A percentile compares a stretch with the other conserved stretches of the same genome.
These are phyloP conservation scores for Escovopsis sp. DNA, from an alignment of 2,329 filamentous ascomycete genomes.

Conservation along the genomic window DNA sequence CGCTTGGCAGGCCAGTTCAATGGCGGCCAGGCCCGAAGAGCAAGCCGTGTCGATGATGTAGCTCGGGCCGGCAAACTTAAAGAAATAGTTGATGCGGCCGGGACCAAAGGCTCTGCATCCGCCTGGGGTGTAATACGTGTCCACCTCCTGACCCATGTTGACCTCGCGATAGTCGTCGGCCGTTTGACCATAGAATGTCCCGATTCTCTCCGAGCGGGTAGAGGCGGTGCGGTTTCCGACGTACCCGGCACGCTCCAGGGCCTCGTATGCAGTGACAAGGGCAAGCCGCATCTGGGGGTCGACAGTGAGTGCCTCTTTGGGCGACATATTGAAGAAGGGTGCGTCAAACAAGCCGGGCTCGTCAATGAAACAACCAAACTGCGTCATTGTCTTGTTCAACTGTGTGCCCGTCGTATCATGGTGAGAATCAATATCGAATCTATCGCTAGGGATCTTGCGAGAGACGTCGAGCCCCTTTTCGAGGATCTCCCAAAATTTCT, in stretches of 20 bases:
- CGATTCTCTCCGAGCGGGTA: background rate
- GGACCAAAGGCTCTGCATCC: background rate
- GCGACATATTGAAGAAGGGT: conserved; percentile 68
- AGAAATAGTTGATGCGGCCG: conserved; percentile 42
- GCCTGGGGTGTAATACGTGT: background rate
- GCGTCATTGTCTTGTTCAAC: conserved; percentile 52
- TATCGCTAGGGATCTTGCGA: conserved; percentile 41
- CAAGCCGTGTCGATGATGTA: conserved; percentile 62
- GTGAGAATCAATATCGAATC: conserved; percentile 51
- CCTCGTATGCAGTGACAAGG: conserved; percentile 61
- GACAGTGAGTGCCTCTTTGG: conserved; percentile 54
- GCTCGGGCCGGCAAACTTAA: conserved; percentile 57
- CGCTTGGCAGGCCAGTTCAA: conserved; percentile 44
- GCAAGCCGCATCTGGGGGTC: conserved; percentile 63
- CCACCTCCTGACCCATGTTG: background rate
- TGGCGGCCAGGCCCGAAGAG: conserved; percentile 56
- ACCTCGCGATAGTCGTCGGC: background rate
- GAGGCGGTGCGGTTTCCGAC: conserved; percentile 50
- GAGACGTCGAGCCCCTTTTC: conserved; percentile 52
- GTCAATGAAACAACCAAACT: conserved; percentile 53
- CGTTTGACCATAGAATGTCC: background rate
- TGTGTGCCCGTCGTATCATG: conserved; percentile 50
- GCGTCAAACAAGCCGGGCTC: conserved; percentile 59
- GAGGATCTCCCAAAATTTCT: conserved; percentile 46
- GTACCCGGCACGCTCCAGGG: conserved; percentile 59